Percentiles rank a stretch among this genome's conserved stretches.
Evolutionary conservation across 148 eudicot genomes (phyloP).

Genomic region (Salicornia ramosissima): DNA sequence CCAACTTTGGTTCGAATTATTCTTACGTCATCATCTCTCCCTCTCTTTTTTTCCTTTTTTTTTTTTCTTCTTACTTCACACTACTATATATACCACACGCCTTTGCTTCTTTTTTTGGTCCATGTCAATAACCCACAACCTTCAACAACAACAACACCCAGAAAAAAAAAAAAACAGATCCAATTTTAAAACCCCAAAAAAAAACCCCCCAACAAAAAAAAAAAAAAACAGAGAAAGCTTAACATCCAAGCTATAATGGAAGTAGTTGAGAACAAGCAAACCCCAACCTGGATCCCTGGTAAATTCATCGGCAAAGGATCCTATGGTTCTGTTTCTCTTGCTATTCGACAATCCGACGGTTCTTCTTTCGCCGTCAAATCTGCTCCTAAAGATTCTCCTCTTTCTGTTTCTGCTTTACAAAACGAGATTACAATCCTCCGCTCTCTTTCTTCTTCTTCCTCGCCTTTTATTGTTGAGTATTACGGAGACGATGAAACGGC

Average conservation of each 20-base stretch:
- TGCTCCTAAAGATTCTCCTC: constrained; percentile 22
- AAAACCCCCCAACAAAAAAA: neutral
- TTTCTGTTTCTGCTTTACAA: constrained; percentile 36
- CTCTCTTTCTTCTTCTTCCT: constrained; percentile 48
- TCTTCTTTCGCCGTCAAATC: constrained; percentile 65
- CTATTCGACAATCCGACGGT: constrained; percentile 34
- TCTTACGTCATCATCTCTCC: constrained; percentile 21
- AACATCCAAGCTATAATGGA: constrained; percentile 17
- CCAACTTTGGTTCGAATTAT: constrained; percentile 21
- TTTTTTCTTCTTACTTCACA: neutral
- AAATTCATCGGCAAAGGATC: constrained; percentile 63
- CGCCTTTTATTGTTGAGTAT: constrained; percentile 54
- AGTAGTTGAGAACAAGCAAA: constrained; percentile 3
- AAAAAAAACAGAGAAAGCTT: constrained; percentile 14
- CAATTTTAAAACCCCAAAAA: neutral
- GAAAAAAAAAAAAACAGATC: constrained; percentile 8
- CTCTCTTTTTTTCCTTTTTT: neutral
- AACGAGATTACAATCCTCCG: constrained; percentile 54
- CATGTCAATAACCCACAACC: constrained; percentile 24
- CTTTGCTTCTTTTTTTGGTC: constrained; percentile 8
- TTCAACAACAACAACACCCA: constrained; percentile 5
- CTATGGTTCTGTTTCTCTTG: constrained; percentile 51
- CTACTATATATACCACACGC: constrained; percentile 32
- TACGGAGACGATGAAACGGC: constrained; percentile 44
- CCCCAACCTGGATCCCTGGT: constrained; percentile 40